These are phyloP conservation scores for Xylaria acuta DNA, from an alignment of 495 filamentous ascomycete genomes.

Conservation along the genomic window DNA sequence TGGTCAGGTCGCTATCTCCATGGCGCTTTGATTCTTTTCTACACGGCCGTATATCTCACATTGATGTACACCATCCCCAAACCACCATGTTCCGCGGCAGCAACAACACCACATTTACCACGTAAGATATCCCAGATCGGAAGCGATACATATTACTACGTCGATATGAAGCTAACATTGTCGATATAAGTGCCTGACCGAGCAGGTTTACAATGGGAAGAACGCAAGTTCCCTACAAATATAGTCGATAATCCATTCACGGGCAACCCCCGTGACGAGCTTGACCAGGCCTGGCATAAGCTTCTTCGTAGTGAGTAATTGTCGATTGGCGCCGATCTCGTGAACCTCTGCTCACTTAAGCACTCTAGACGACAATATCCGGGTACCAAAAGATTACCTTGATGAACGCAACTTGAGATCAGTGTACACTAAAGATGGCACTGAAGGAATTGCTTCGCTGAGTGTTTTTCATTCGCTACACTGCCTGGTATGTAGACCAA, in stretches of 20 bases:
- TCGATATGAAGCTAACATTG: background rate
- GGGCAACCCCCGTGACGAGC: background rate
- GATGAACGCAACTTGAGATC: slow-evolving; percentile 1
- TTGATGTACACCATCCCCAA: background rate
- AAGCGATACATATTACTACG: background rate
- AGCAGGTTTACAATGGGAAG: slow-evolving; percentile 2
- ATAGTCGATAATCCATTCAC: slow-evolving; percentile 6
- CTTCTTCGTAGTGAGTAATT: slow-evolving; percentile 3
- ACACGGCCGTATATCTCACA: background rate
- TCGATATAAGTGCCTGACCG: background rate
- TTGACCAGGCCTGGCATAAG: background rate
- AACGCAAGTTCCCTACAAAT: background rate
- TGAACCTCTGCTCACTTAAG: background rate
- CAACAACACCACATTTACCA: background rate
- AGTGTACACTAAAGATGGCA: slow-evolving; percentile 3
- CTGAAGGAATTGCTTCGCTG: slow-evolving; percentile 1
- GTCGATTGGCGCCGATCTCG: background rate
- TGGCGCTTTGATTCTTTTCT: background rate
- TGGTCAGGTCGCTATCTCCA: slow-evolving; percentile 3
- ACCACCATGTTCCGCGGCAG: background rate
- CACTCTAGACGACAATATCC: background rate
- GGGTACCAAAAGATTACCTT: slow-evolving; percentile 3
- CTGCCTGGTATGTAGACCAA: background rate
- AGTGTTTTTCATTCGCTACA: slow-evolving; percentile 4
- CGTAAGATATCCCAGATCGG: background rate